Percentiles rank a stretch among this genome's conserved stretches.
These are phyloP conservation scores for Mrakia frigida DNA, from an alignment of 768 basidiomycete species.

Conservation along the genomic window DNA sequence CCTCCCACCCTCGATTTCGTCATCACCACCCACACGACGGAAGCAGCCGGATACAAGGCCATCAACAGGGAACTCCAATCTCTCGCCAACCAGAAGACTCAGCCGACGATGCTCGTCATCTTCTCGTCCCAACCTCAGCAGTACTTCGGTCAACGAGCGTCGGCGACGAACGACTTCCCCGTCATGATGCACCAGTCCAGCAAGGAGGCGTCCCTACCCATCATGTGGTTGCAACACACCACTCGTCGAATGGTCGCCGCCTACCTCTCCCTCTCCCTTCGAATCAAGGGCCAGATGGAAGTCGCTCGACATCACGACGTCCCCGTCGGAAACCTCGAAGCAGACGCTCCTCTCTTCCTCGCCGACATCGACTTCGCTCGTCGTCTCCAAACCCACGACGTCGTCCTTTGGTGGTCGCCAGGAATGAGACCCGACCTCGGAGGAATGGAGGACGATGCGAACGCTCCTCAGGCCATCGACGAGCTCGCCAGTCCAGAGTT, in stretches of 20 bases:
- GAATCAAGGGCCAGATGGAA: slow-evolving; percentile 72
- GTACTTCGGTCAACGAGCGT: slow-evolving; percentile 70
- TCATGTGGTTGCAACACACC: slow-evolving; percentile 83
- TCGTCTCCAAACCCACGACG: slow-evolving; percentile 76
- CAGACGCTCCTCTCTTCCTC: slow-evolving; percentile 79
- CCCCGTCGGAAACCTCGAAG: slow-evolving; percentile 85
- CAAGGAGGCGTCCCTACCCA: slow-evolving; percentile 60
- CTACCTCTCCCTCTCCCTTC: slow-evolving; percentile 68
- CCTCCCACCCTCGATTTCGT: slow-evolving; percentile 49
- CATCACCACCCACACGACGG: slow-evolving; percentile 71
- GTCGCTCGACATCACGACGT: slow-evolving; percentile 88
- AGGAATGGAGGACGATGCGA: slow-evolving; percentile 80
- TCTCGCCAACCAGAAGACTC: slow-evolving; percentile 61
- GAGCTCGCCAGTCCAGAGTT: slow-evolving; percentile 83
- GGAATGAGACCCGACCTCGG: slow-evolving; percentile 85
- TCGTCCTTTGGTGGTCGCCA: slow-evolving; percentile 94
- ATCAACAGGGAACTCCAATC: slow-evolving; percentile 80
- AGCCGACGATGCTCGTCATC: slow-evolving; percentile 60
- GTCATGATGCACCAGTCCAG: slow-evolving; percentile 68
- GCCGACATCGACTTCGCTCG: slow-evolving; percentile 89
- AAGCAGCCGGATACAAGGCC: slow-evolving; percentile 72
- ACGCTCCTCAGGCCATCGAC: slow-evolving; percentile 54
- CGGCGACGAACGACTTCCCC: slow-evolving; percentile 76
- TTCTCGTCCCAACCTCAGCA: slow-evolving; percentile 78
- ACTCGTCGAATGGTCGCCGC: slow-evolving; percentile 76